A percentile compares a stretch with the other conserved stretches of the same genome.
These are phyloP conservation scores for Polymyxa betae DNA, from an alignment of 208 protist species.

Conservation along the genomic window DNA sequence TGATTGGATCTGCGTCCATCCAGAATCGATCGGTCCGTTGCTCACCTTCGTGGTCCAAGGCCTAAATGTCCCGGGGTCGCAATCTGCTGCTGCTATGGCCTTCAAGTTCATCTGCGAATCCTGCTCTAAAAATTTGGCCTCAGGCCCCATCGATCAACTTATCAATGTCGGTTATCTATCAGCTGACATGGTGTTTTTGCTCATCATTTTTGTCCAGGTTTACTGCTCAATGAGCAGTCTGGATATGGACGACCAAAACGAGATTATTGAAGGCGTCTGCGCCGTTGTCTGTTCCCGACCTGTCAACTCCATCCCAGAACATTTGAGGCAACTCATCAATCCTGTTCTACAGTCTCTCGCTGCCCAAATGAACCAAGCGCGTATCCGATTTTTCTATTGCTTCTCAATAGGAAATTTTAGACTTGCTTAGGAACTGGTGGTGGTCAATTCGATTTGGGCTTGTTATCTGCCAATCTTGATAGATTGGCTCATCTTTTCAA, in stretches of 20 bases:
- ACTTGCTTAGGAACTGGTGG: not conserved
- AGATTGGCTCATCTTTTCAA: conserved; percentile 6
- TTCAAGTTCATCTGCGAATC: conserved; percentile 49
- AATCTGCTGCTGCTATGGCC: conserved; percentile 35
- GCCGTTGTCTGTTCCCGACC: conserved; percentile 11
- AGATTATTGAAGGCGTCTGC: conserved; percentile 53
- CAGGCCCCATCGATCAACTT: not conserved
- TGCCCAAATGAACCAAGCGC: not conserved
- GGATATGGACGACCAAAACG: conserved; percentile 38
- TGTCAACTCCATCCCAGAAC: not conserved
- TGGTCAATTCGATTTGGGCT: not conserved
- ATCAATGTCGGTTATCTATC: not conserved
- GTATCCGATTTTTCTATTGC: not conserved
- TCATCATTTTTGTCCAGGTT: not conserved
- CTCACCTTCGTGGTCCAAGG: conserved; percentile 17
- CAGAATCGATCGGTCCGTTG: conserved; percentile 1
- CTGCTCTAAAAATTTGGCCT: not conserved
- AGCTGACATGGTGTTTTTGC: not conserved
- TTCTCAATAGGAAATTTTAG: not conserved
- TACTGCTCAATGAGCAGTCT: conserved; percentile 46
- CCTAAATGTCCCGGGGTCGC: not conserved
- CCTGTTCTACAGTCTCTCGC: not conserved
- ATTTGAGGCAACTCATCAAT: conserved; percentile 11
- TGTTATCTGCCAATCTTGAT: not conserved
- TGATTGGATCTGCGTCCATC: conserved; percentile 27